Base-by-base conservation (phyloP, 164 flowering plant species). In the Brasenia schreberi region DNA sequence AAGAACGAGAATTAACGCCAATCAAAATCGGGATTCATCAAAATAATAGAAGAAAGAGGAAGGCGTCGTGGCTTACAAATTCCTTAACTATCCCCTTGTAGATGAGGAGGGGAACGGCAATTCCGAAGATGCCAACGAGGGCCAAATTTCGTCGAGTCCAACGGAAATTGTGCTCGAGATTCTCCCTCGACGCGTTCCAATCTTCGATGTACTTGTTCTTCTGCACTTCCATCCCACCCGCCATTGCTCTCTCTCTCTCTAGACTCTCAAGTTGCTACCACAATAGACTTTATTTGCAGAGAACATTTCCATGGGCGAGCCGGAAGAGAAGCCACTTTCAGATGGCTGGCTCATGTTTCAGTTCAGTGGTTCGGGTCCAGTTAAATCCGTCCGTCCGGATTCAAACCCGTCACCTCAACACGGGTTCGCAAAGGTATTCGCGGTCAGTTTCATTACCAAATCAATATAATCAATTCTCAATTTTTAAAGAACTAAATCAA, bases 1-100 rank as follows among this genome's bases (percentile, higher is more conserved):
- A 7, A 2, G 33, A 4, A 11, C 5, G 10, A 5, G 18, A 61
- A 61, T 4, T 7, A 61, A 7, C 12, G 18, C 33, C n/a, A 10
- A n/a, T 61, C 33, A 23, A 5, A 61, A 61, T 7, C 10, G 18
- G 63, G 1, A 2, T 2, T 7, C 63, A 12, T n/a, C 0, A 44
- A 66, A 67, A 42, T 19, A 43, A 42, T 33, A 62, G 2, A 5
- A 33, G 3, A 33, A 33, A 33, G 39, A 33, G 39, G 39, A 33
- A 4, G 39, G 3, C 4, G 3, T 33, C 39, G 2, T 33, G 39
- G 3, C 14, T 67, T 83, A 90, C 97, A 67, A 91, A 91, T 78
- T 88, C 97, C 42, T 61, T 70, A 83, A 91, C 91, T 80, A 87
- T 87, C 74, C 93, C 97, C 72, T 83, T 85, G 87, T 91, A 91